Percentiles rank a stretch among this genome's conserved stretches.
Conservation (phyloP, 2,329 filamentous ascomycete genomes). For the Monosporascus ibericus region DNA sequence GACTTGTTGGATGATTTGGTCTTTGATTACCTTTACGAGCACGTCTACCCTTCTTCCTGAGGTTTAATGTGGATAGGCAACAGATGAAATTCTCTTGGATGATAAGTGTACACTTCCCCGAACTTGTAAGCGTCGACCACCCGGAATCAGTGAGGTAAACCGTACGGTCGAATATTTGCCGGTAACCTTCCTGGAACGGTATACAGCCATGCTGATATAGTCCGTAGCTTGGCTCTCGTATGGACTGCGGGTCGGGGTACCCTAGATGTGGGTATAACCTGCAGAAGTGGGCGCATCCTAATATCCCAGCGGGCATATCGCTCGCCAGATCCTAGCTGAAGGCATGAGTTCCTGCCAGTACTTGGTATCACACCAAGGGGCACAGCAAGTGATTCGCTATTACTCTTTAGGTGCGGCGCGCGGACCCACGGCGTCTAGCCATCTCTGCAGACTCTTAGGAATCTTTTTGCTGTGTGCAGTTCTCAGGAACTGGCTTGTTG, state of each 20-base stretch:
- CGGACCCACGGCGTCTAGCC: not conserved
- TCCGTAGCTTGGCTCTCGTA: not conserved
- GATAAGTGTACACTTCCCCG: not conserved
- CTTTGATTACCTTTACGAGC: not conserved
- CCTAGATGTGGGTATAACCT: not conserved
- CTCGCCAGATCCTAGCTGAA: not conserved
- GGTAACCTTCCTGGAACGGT: not conserved
- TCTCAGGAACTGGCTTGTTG: too few relatives aligned
- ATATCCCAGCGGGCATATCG: not conserved
- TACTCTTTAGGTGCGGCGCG: not conserved
- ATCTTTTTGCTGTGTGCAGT: too few relatives aligned
- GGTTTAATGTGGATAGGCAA: not conserved
- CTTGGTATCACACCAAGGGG: not conserved
- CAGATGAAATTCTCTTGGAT: not conserved
- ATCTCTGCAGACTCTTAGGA: not conserved
- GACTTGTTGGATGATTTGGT: not conserved
- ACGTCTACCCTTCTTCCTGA: not conserved
- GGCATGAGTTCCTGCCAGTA: not conserved
- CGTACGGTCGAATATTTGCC: not conserved
- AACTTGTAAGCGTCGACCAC: too few relatives aligned
- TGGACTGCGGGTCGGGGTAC: not conserved
- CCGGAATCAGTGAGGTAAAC: not conserved
- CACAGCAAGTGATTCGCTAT: not conserved
- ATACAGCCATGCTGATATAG: not conserved
- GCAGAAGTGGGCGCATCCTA: not conserved